phyloP scores from a whole-genome alignment of 441 rosid genomes.

The Erodium moschatum region DNA sequence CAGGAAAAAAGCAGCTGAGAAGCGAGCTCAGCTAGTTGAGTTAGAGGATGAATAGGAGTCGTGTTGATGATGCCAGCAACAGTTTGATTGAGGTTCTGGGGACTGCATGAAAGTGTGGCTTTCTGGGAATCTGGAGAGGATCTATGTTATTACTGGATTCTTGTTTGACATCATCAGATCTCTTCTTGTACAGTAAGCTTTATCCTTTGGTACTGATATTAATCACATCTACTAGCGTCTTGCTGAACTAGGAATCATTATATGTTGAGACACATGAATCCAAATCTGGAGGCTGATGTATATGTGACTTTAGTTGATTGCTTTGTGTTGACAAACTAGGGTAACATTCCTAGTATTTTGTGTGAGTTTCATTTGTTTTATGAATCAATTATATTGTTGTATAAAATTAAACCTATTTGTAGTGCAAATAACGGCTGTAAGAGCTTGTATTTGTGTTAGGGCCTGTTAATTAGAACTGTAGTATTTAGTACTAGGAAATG shows the following conservation, averaged over 20 bases:
- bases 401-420: too few relatives aligned
- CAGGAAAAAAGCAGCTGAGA: constrained; percentile 94
- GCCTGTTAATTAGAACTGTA: too few relatives aligned
- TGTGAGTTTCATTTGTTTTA: too few relatives aligned
- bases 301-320: too few relatives aligned
- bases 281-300: too few relatives aligned
- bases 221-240: background rate
- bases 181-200: background rate
- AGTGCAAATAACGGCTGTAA: too few relatives aligned
- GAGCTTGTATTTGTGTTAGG: too few relatives aligned
- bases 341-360: too few relatives aligned
- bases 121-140: too few relatives aligned
- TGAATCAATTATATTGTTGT: too few relatives aligned
- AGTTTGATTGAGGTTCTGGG: background rate
- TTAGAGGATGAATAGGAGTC: constrained; percentile 1
- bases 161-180: background rate
- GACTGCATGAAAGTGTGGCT: background rate
- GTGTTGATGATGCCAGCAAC: background rate
- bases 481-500: too few relatives aligned
- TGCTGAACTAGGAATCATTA: background rate
- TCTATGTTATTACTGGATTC: background rate
- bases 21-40: constrained; percentile 53
- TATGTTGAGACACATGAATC: background rate
- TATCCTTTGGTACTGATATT: background rate
- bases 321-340: too few relatives aligned